Percentiles rank a stretch among this genome's conserved stretches.
Conservation (phyloP, 441 rosid genomes). For the Erysimum cheiri region DNA sequence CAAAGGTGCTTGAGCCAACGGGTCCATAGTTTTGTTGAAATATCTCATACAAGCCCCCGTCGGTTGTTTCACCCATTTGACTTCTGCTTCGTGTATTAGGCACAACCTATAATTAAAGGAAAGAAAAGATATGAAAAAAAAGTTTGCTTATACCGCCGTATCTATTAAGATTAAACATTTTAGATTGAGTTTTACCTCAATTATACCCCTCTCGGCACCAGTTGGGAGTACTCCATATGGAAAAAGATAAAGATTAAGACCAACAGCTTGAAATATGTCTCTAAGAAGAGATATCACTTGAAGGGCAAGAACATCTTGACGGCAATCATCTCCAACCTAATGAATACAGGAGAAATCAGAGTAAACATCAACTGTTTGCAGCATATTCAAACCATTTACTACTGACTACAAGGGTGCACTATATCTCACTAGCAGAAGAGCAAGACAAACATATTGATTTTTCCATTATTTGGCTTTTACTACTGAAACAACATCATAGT, state of each 20-base stretch:
- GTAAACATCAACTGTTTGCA: no score
- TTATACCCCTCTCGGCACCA: constrained; percentile 89
- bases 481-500: not conserved
- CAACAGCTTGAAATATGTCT: constrained; percentile 88
- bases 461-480: not conserved
- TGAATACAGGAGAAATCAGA: no score
- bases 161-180: no score
- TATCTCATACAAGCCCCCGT: constrained; percentile 92
- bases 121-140: not conserved
- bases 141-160: no score
- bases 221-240: constrained; percentile 99
- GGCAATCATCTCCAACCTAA: constrained; percentile 98
- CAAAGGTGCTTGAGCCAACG: constrained; percentile 81
- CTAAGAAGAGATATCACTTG: constrained; percentile 95
- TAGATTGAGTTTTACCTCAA: constrained; percentile 62
- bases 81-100: constrained; percentile 89
- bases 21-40: constrained; percentile 91
- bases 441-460: no score
- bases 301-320: constrained; percentile 98
- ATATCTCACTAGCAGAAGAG: no score
- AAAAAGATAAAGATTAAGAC: constrained; percentile 82
- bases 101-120: constrained; percentile 57
- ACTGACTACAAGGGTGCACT: not conserved
- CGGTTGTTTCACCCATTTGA: constrained; percentile 96
- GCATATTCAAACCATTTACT: no score